phyloP scores from a whole-genome alignment of 2,329 filamentous ascomycete genomes.

The Fusarium dlaminii region DNA sequence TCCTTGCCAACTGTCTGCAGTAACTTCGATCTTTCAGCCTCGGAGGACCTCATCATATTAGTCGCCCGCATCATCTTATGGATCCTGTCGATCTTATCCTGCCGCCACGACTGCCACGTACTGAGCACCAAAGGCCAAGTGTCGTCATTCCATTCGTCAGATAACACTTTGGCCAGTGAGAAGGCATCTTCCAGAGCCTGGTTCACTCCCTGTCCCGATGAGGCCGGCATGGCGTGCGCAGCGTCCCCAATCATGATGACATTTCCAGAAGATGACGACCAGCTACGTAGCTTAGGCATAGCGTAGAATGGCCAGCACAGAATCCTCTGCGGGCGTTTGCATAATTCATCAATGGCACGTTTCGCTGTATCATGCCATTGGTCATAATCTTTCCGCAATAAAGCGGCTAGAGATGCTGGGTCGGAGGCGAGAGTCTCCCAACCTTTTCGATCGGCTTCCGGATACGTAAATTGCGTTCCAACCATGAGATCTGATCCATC shows the following conservation, averaged over 20 bases:
- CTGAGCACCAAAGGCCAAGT: not conserved
- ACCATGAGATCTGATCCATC: not conserved
- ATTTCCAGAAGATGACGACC: not conserved
- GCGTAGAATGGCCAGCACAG: not conserved
- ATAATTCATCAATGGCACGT: not conserved
- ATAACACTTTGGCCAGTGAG: not conserved
- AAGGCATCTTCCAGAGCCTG: not conserved
- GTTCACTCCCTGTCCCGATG: not conserved
- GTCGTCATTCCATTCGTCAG: not conserved
- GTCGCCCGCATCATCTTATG: not conserved
- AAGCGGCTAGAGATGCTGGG: not conserved
- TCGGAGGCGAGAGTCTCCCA: not conserved
- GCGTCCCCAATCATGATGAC: not conserved
- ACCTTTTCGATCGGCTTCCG: not conserved
- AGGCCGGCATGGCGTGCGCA: not conserved
- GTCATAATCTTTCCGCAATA: not conserved
- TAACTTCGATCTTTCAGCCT: not conserved
- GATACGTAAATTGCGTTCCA: not conserved
- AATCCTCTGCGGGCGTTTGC: not conserved
- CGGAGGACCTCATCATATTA: not conserved
- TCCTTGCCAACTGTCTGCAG: too few relatives aligned
- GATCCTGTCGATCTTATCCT: not conserved
- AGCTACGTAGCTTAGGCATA: not conserved
- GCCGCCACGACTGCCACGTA: not conserved
- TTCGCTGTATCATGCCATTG: not conserved